phyloP scores from a whole-genome alignment of 1,284 basidiomycete species.

The Gomphus bonarii region DNA sequence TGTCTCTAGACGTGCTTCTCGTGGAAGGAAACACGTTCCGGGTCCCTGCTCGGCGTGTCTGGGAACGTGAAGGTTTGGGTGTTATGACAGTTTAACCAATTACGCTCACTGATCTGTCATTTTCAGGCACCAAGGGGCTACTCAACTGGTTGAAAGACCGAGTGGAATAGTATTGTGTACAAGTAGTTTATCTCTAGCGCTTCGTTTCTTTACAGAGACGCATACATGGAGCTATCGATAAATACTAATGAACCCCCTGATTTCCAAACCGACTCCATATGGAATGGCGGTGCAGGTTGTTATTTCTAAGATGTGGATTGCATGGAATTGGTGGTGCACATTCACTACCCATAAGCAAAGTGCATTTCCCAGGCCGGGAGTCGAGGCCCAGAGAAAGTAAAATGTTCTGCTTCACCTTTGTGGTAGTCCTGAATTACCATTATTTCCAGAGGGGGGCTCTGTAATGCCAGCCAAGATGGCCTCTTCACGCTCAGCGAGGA shows the following conservation, averaged over 20 bases:
- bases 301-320: neutral
- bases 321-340: neutral
- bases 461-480: slow-evolving; percentile 1
- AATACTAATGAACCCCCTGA: neutral
- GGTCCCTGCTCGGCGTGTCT: slow-evolving; percentile 64
- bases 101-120: neutral
- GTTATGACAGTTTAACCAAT: neutral
- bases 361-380: neutral
- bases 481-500: slow-evolving; percentile 4
- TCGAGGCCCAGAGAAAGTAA: neutral
- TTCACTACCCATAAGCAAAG: neutral
- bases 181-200: neutral
- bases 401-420: neutral
- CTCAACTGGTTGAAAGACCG: slow-evolving; percentile 13
- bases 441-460: neutral
- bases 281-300: neutral
- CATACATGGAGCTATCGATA: neutral
- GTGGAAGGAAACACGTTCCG: slow-evolving; percentile 81
- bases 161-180: slow-evolving; percentile 4
- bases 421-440: neutral
- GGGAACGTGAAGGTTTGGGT: slow-evolving; percentile 56
- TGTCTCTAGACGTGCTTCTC: slow-evolving; percentile 67
- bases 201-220: neutral
- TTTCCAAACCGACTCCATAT: neutral
- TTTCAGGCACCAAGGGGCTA: slow-evolving; percentile 12